Evolutionary conservation across 176 grass and related monocot species (phyloP).

Genomic region (Aegilops bicornis): DNA sequence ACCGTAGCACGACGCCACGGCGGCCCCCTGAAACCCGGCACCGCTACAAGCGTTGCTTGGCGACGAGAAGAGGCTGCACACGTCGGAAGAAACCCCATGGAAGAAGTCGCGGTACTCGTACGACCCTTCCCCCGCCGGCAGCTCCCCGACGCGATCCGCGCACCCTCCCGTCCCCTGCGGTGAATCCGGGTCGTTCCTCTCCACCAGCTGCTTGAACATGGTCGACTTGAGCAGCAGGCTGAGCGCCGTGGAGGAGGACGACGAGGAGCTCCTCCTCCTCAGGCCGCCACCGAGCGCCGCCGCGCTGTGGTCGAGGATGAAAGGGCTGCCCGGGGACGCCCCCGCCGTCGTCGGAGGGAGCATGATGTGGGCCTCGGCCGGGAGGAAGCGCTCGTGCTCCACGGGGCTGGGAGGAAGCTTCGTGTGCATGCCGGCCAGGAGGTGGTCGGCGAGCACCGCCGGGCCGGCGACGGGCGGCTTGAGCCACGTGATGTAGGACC

Average conservation of each 20-base stretch:
- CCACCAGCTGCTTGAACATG: slow-evolving; percentile 67
- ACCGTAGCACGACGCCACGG: background rate
- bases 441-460: background rate
- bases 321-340: slow-evolving; percentile 7
- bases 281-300: background rate
- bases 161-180: background rate
- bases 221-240: slow-evolving; percentile 69
- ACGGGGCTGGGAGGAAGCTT: background rate
- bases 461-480: slow-evolving; percentile 33
- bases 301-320: slow-evolving; percentile 18
- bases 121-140: slow-evolving; percentile 1
- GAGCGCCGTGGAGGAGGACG: slow-evolving; percentile 48
- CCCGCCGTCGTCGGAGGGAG: background rate
- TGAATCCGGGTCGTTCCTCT: slow-evolving; percentile 47
- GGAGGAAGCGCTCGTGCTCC: slow-evolving; percentile 21
- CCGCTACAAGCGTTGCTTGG: background rate
- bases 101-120: slow-evolving; percentile 43
- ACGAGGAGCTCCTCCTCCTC: slow-evolving; percentile 23
- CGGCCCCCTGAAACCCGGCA: background rate
- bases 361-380: slow-evolving; percentile 17
- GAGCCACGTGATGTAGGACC: slow-evolving; percentile 74
- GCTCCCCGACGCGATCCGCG: background rate
- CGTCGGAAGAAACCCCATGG: slow-evolving; percentile 27
- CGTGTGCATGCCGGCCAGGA: slow-evolving; percentile 9
- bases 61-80: slow-evolving; percentile 28